Conservation (phyloP, 2,329 filamentous ascomycete species). For the Mollisiaceae sp. region DNA sequence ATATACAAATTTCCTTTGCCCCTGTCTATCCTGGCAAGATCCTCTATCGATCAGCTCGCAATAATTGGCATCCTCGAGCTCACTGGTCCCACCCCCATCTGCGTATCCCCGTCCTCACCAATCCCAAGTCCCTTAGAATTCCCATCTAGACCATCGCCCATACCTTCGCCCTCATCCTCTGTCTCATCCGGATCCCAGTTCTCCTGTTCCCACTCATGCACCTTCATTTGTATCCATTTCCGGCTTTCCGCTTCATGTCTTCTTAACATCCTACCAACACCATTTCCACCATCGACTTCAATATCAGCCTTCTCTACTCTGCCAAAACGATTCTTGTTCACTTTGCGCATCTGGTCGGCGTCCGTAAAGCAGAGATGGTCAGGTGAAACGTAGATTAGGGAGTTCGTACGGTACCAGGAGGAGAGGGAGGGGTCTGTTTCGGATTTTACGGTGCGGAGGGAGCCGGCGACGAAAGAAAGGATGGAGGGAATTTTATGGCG, state of each 20-base stretch:
- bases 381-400: conserved; percentile 76
- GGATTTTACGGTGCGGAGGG: conserved; percentile 77
- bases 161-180: conserved; percentile 31
- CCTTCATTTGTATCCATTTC: conserved; percentile 51
- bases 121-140: conserved; percentile 2
- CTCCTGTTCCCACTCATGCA: conserved; percentile 27
- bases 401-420: conserved; percentile 84
- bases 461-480: conserved; percentile 81
- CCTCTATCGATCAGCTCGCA: not conserved
- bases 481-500: conserved; percentile 72
- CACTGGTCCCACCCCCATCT: conserved; percentile 6
- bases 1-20: conserved; percentile 1
- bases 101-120: not conserved
- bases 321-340: conserved; percentile 65
- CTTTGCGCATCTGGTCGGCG: conserved; percentile 62
- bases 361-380: conserved; percentile 79
- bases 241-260: conserved; percentile 57
- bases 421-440: conserved; percentile 76
- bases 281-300: conserved; percentile 42
- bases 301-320: conserved; percentile 56
- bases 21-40: not conserved
- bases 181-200: conserved; percentile 26
- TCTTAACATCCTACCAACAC: conserved; percentile 20
- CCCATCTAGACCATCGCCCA: not conserved
- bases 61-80: conserved; percentile 5